Evolutionary conservation across 2,329 filamentous ascomycete species (phyloP).

Genomic region (Fusarium penzigii): DNA sequence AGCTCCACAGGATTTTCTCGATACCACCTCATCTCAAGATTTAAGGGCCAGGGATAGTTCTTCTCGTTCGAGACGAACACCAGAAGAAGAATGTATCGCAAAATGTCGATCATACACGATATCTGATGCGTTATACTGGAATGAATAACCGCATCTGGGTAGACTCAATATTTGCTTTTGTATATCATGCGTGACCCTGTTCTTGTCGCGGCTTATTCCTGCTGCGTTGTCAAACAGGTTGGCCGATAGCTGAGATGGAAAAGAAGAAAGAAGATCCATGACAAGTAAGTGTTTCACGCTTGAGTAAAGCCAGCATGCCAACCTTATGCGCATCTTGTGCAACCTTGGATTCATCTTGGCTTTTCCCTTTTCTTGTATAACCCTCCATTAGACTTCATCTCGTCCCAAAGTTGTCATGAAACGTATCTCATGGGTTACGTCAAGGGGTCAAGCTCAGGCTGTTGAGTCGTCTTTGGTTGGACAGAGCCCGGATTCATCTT

Average conservation of each 20-base stretch:
- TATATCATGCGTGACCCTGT: conserved; percentile 13
- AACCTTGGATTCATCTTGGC: background rate
- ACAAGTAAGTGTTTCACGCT: conserved; percentile 12
- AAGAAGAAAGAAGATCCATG: background rate
- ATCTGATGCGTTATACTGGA: conserved; percentile 9
- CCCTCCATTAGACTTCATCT: too few relatives aligned
- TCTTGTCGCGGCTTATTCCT: conserved; percentile 12
- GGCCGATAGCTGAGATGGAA: background rate
- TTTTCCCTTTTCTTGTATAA: conserved; percentile 6
- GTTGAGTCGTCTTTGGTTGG: conserved; percentile 6
- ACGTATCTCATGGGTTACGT: too few relatives aligned
- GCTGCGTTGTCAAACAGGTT: conserved; percentile 17
- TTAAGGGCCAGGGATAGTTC: background rate
- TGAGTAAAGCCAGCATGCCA: conserved; percentile 3
- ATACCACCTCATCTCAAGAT: background rate
- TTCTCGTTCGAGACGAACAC: too few relatives aligned
- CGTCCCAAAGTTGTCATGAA: too few relatives aligned
- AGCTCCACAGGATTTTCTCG: background rate
- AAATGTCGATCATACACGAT: background rate
- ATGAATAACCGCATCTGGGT: background rate
- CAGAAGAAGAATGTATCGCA: too few relatives aligned
- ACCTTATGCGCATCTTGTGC: conserved; percentile 17
- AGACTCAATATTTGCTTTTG: conserved; percentile 9
- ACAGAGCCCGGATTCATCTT: conserved; percentile 11
- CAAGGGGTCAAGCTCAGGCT: too few relatives aligned